phyloP scores from a whole-genome alignment of 805 yeast species.

The Clavispora fructus region DNA sequence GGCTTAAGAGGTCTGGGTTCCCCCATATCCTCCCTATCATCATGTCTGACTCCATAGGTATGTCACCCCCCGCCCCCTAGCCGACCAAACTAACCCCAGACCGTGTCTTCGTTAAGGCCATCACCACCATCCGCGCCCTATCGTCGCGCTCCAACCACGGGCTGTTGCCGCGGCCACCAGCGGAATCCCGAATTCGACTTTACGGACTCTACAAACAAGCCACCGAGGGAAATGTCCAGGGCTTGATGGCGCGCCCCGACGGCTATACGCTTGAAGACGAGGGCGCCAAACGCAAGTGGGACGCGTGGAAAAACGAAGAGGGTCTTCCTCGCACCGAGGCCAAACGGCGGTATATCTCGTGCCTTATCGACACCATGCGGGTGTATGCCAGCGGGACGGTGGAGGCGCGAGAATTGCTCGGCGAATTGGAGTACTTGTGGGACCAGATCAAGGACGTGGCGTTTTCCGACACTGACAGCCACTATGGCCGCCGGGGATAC shows the following conservation, averaged over 20 bases:
- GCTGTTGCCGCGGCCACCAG: conserved; percentile 70
- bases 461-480: conserved; percentile 25
- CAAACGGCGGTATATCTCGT: conserved; percentile 62
- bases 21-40: not conserved
- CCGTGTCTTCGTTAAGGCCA: conserved; percentile 77
- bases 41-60: conserved; percentile 50
- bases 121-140: conserved; percentile 68
- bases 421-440: conserved; percentile 71
- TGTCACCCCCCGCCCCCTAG: conserved; percentile 6
- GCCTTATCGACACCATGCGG: conserved; percentile 67
- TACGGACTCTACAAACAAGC: conserved; percentile 88
- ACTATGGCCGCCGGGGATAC: conserved; percentile 1
- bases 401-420: conserved; percentile 59
- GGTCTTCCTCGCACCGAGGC: conserved; percentile 70
- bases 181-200: conserved; percentile 58
- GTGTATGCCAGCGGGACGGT: conserved; percentile 61
- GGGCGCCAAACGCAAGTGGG: conserved; percentile 71
- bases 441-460: conserved; percentile 57
- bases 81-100: conserved; percentile 32
- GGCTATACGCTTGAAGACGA: conserved; percentile 59
- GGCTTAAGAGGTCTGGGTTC: not conserved
- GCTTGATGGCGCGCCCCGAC: conserved; percentile 59
- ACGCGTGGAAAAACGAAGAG: conserved; percentile 75
- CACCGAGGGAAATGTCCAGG: conserved; percentile 78
- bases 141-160: conserved; percentile 60